phyloP scores from a whole-genome alignment of 176 grass and related monocot genomes.

The Aegilops sharonensis region DNA sequence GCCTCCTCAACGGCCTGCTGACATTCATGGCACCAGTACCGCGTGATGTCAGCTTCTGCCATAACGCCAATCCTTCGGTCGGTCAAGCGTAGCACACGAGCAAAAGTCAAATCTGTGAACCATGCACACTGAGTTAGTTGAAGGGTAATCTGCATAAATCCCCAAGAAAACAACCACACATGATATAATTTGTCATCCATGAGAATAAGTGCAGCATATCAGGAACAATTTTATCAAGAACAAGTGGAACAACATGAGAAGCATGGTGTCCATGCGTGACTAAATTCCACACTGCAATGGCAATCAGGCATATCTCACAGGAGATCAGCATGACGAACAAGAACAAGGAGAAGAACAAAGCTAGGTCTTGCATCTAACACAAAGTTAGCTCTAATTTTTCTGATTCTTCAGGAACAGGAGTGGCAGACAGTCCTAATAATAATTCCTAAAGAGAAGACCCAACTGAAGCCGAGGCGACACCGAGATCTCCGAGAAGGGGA shows the following conservation, averaged over 20 bases:
- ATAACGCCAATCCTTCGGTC: conserved; percentile 39
- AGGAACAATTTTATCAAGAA: conserved; percentile 27
- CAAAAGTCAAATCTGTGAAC: conserved; percentile 25
- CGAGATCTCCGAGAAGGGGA: conserved; percentile 35
- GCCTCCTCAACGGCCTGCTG: conserved; percentile 44
- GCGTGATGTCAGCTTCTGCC: conserved; percentile 50
- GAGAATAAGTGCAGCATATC: conserved; percentile 2
- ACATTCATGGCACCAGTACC: conserved; percentile 88
- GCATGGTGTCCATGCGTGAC: conserved; percentile 4
- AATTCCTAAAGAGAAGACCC: conserved; percentile 26
- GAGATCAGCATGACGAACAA: conserved; percentile 16
- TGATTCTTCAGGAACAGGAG: conserved; percentile 20
- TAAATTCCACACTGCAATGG: conserved; percentile 14
- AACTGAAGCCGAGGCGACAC: conserved; percentile 3
- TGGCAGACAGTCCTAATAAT: conserved; percentile 2
- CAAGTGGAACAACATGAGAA: conserved; percentile 30
- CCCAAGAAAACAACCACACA: neutral
- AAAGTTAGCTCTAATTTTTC: neutral
- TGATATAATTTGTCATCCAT: conserved; percentile 15
- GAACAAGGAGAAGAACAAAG: conserved; percentile 13
- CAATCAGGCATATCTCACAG: conserved; percentile 23
- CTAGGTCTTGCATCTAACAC: conserved; percentile 17
- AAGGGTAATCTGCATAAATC: neutral
- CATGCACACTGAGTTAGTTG: neutral
- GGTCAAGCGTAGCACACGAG: conserved; percentile 11